Base-by-base conservation (phyloP, 768 basidiomycete genomes). In the Tricholomella constricta region DNA sequence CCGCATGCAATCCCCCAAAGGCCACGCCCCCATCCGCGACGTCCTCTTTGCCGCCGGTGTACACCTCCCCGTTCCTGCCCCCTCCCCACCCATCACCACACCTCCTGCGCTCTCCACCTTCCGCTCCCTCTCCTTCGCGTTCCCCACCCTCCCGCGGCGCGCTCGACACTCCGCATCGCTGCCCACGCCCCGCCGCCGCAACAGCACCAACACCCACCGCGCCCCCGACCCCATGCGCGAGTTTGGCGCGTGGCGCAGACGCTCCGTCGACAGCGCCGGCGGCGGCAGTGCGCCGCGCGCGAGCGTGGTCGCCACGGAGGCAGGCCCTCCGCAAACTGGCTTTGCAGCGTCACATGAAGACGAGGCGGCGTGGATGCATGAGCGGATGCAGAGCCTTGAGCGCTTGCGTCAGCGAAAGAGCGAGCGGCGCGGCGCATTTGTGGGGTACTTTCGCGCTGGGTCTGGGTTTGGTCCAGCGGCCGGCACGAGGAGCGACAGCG, bases 1-100 rank as follows among this genome's bases (percentile, higher is more conserved):
- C 71, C 84, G 93, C 6, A 97, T 97, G 94, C 84, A 80, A 41
- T 84, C 73, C 12, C 76, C 89, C 1, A 80, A 84, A 38, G 82
- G 81, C 4, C 94, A 97, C 59, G 83, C 85, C 0, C 83, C 89
- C 1, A 86, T 96, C 46, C 66, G 74, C 45, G 81, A 81, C 27
- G 83, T 93, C 15, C 79, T 94, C 34, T 71, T 77, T 31, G 81
- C 82, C 3, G 87, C 90, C 14, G 72, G 73, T 10, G 54, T 75
- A 17, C 48, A 51, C 15, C 32, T 64, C 6, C 62, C 52, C 14
- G 20, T 48, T n/a, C 50, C 48, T 14, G 22, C 29, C 11, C 43
- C 12, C 4, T n/a, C 17, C 12, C 32, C 27, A 34, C 22, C 12
- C n/a, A 2, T 44, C 14, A 9, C 36, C 38, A 23, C 25, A 11